A percentile compares a stretch with the other conserved stretches of the same genome.
phyloP scores from a whole-genome alignment of 2,329 filamentous ascomycete genomes.

The Fusarium aywerte region DNA sequence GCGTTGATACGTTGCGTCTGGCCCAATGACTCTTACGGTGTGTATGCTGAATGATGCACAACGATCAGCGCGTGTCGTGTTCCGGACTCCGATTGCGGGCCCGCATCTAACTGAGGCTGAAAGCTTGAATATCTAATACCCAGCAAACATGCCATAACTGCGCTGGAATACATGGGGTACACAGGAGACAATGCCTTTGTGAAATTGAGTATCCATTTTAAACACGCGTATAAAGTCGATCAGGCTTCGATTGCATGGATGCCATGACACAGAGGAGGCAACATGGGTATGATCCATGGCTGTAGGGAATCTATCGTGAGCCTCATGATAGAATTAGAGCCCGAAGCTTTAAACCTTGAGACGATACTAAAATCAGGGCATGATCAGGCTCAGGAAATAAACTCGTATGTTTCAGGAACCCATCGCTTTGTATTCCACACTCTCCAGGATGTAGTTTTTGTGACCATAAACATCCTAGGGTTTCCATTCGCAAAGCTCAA shows the following conservation, averaged over 20 bases:
- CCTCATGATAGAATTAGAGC: not conserved
- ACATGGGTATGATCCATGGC: not conserved
- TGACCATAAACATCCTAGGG: not conserved
- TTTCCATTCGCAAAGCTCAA: not conserved
- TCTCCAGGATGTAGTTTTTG: not conserved
- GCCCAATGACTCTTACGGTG: slow-evolving; percentile 43
- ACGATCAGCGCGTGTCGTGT: slow-evolving; percentile 1
- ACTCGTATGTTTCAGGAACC: not conserved
- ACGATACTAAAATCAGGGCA: not conserved
- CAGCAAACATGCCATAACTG: slow-evolving; percentile 6
- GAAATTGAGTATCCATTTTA: not conserved
- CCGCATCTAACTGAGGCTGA: slow-evolving; percentile 1
- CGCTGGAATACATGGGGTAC: not conserved
- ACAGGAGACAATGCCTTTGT: not conserved
- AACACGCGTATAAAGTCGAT: not conserved
- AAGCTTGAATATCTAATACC: not conserved
- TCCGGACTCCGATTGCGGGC: slow-evolving; percentile 34
- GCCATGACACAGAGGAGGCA: not conserved
- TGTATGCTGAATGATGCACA: slow-evolving; percentile 39
- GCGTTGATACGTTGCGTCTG: slow-evolving; percentile 14
- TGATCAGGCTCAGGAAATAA: not conserved
- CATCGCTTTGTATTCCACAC: not conserved
- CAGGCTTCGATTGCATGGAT: not conserved
- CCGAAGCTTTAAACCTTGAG: not conserved
- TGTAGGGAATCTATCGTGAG: not conserved